phyloP scores from a whole-genome alignment of 2,329 filamentous ascomycete genomes.

The Xylaria polymorpha region DNA sequence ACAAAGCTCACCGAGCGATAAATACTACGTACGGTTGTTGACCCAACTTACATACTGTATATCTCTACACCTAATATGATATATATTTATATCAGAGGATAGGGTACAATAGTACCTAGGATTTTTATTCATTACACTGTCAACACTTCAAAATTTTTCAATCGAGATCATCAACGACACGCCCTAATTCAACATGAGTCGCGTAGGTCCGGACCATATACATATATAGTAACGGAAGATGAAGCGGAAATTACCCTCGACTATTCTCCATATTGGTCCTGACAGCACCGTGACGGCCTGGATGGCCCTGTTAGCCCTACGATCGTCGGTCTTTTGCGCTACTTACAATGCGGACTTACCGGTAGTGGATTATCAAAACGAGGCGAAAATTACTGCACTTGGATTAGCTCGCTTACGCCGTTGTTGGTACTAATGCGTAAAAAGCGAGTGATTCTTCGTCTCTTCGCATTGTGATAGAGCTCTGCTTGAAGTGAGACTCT shows the following conservation, averaged over 20 bases:
- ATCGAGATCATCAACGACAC: conserved; percentile 3
- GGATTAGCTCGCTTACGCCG: neutral
- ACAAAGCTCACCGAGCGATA: neutral
- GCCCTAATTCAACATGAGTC: neutral
- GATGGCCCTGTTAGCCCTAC: conserved; percentile 13
- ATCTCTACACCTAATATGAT: neutral
- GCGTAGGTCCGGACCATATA: conserved; percentile 12
- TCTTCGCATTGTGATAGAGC: neutral
- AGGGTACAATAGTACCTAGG: no score
- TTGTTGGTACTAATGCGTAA: conserved; percentile 2
- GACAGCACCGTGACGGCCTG: neutral
- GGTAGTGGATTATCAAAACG: no score
- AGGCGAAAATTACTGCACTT: neutral
- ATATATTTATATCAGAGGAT: neutral
- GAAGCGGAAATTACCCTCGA: conserved; percentile 14
- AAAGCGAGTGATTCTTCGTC: neutral
- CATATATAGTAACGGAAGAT: neutral
- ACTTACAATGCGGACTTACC: no score
- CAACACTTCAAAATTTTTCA: neutral
- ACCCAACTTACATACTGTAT: neutral
- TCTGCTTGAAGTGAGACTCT: conserved; percentile 3
- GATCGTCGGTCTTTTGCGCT: conserved; percentile 2
- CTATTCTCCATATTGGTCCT: neutral
- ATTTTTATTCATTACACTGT: no score
- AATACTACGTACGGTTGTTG: neutral